A percentile compares a stretch with the other conserved stretches of the same genome.
Conservation (phyloP, 2,329 filamentous ascomycete genomes). For the Dendrostoma leiphaemia region DNA sequence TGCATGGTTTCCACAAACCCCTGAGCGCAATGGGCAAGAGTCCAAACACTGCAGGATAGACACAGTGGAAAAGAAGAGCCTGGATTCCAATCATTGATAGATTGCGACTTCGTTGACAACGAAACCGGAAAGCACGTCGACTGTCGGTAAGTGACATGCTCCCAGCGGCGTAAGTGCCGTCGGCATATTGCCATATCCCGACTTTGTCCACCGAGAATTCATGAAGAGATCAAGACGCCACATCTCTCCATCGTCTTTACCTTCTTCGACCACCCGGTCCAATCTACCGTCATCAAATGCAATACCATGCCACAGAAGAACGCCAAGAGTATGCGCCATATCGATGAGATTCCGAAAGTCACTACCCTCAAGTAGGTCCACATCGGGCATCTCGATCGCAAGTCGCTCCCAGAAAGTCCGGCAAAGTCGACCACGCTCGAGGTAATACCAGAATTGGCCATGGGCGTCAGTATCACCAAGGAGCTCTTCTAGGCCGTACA, state of each 20-base stretch:
- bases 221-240: constrained; percentile 41
- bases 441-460: constrained; percentile 42
- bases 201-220: background rate
- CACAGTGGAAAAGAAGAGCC: no score
- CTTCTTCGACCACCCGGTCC: constrained; percentile 54
- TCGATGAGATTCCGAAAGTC: constrained; percentile 31
- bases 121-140: no score
- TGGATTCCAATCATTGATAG: no score
- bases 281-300: constrained; percentile 61
- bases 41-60: no score
- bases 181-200: background rate
- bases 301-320: constrained; percentile 62
- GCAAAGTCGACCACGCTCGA: constrained; percentile 43
- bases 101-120: no score
- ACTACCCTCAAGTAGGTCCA: constrained; percentile 22
- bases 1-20: no score
- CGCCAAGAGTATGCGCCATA: constrained; percentile 48
- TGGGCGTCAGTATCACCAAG: constrained; percentile 43
- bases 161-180: background rate
- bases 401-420: constrained; percentile 49
- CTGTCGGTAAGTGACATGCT: background rate
- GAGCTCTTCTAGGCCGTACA: constrained; percentile 61
- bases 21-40: no score
- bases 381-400: constrained; percentile 30
- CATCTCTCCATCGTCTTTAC: constrained; percentile 52